These are phyloP conservation scores for Macrolepiota fuliginosa DNA, from an alignment of 768 basidiomycete species.

Conservation along the genomic window DNA sequence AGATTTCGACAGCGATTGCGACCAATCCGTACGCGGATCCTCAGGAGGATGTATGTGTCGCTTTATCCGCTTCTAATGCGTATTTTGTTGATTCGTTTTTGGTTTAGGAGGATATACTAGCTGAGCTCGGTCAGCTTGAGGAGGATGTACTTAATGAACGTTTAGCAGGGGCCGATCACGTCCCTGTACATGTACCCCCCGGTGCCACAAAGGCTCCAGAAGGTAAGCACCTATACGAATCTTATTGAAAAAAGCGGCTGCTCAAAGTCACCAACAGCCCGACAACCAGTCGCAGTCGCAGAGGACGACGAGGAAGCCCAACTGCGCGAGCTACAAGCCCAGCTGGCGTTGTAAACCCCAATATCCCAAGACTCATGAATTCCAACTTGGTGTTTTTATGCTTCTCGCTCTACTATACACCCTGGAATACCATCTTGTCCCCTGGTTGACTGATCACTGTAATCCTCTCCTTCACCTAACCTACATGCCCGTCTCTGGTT, in stretches of 20 bases:
- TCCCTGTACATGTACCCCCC: constrained; percentile 80
- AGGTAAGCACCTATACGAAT: constrained; percentile 37
- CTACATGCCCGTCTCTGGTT: not conserved
- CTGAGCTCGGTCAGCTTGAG: constrained; percentile 84
- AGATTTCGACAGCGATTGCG: constrained; percentile 88
- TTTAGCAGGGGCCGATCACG: constrained; percentile 84
- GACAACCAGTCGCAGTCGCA: constrained; percentile 35
- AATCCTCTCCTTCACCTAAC: not conserved
- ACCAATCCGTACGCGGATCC: constrained; percentile 54
- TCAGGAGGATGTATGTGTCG: constrained; percentile 66
- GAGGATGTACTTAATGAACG: constrained; percentile 85
- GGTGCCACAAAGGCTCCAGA: constrained; percentile 46
- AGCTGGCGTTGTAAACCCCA: constrained; percentile 68
- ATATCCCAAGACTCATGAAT: not conserved
- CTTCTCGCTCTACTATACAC: constrained; percentile 18
- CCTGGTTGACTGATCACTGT: not conserved
- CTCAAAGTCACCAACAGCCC: not conserved
- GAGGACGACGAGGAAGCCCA: constrained; percentile 94
- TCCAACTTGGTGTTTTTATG: constrained; percentile 5
- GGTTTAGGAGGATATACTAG: constrained; percentile 69
- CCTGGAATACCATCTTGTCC: constrained; percentile 3
- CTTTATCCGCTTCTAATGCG: constrained; percentile 5
- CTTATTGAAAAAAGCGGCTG: not conserved
- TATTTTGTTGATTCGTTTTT: constrained; percentile 10
- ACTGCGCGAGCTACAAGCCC: constrained; percentile 85